Conservation (phyloP, 768 basidiomycete genomes). For the Hericium rajendrae region DNA sequence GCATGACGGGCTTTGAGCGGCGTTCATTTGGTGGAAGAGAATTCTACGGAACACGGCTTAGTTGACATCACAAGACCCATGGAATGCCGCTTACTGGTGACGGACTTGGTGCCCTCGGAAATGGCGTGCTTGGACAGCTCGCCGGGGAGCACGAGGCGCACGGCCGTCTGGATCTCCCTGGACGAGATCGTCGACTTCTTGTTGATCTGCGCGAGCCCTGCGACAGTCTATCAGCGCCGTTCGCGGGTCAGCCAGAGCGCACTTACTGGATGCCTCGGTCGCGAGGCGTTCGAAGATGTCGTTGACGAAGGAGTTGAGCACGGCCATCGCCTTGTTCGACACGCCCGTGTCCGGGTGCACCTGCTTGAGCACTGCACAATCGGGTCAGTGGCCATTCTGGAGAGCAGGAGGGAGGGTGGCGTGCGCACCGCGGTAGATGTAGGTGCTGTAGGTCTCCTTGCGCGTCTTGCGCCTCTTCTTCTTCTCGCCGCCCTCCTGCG, state of each 20-base stretch:
- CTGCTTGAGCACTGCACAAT: conserved; percentile 64
- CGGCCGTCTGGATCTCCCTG: conserved; percentile 80
- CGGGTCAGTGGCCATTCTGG: not conserved
- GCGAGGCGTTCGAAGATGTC: conserved; percentile 80
- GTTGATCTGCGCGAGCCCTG: conserved; percentile 76
- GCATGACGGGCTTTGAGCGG: no score
- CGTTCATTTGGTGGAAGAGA: not conserved
- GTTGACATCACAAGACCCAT: not conserved
- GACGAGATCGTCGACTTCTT: conserved; percentile 91
- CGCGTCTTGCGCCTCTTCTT: conserved; percentile 75
- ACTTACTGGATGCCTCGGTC: conserved; percentile 62
- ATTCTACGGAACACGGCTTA: not conserved
- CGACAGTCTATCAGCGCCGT: conserved; percentile 3
- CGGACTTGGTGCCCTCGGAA: conserved; percentile 73
- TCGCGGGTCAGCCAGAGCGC: no score
- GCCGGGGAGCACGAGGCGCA: conserved; percentile 76
- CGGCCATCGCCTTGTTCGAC: conserved; percentile 83
- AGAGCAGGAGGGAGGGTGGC: not conserved
- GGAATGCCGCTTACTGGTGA: conserved; percentile 42
- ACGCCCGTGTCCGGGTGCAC: conserved; percentile 93
- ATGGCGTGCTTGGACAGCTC: conserved; percentile 85
- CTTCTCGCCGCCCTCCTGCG: conserved; percentile 50
- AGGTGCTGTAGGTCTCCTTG: conserved; percentile 78
- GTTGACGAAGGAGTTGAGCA: conserved; percentile 77
- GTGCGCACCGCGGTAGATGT: conserved; percentile 69